phyloP scores from a whole-genome alignment of 257 asterid species.

The Apocynum venetum region DNA sequence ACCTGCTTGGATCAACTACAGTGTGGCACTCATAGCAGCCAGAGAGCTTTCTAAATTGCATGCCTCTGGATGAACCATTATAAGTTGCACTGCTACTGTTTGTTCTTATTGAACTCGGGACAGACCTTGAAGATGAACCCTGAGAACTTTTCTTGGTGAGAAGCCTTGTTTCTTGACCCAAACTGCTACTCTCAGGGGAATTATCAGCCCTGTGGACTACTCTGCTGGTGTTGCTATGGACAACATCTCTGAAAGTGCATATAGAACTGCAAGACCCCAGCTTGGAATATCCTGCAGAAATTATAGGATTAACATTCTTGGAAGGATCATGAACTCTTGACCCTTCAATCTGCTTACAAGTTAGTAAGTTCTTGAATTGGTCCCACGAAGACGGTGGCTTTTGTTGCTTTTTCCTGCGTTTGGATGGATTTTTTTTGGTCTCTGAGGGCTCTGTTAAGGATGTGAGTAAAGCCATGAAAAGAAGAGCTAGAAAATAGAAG shows the following conservation, averaged over 20 bases:
- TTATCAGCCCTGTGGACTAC: slow-evolving; percentile 75
- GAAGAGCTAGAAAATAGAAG: slow-evolving; percentile 37
- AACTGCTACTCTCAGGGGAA: slow-evolving; percentile 59
- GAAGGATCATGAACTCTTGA: slow-evolving; percentile 70
- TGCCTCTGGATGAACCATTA: slow-evolving; percentile 45
- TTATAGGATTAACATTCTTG: neutral
- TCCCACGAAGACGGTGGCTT: slow-evolving; percentile 73
- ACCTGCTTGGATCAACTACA: slow-evolving; percentile 82
- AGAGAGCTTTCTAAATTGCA: slow-evolving; percentile 80
- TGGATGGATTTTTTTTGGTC: slow-evolving; percentile 27
- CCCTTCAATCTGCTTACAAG: slow-evolving; percentile 64
- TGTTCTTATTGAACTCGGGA: slow-evolving; percentile 30
- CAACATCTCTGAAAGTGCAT: slow-evolving; percentile 62
- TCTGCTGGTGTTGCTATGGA: slow-evolving; percentile 37
- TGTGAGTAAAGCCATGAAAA: slow-evolving; percentile 63
- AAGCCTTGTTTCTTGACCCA: slow-evolving; percentile 61
- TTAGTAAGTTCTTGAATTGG: slow-evolving; percentile 70
- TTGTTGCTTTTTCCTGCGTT: slow-evolving; percentile 40
- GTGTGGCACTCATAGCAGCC: slow-evolving; percentile 92
- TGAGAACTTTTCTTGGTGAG: slow-evolving; percentile 36
- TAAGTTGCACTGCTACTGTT: slow-evolving; percentile 26
- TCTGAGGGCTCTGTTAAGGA: slow-evolving; percentile 34
- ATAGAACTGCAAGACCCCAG: slow-evolving; percentile 52
- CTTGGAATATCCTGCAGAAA: slow-evolving; percentile 5
- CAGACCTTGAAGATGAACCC: slow-evolving; percentile 36